Evolutionary conservation across 352 stramenopile species (phyloP), one percentile per base, ranked within the genome.

Genomic region (Aphanomyces astaci): DNA sequence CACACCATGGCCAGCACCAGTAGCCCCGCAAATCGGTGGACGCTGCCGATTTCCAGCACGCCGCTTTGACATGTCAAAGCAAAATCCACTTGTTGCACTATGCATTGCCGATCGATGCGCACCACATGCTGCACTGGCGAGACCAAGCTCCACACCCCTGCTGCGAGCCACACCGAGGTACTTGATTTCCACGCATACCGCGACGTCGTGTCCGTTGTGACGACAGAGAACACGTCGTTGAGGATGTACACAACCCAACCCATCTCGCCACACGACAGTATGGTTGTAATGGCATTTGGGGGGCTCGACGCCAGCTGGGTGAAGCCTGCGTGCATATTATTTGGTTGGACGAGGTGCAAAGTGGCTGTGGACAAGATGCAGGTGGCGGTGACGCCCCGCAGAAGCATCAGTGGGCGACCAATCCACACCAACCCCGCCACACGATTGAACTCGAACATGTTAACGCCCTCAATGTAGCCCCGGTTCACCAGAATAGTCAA

Each of bases 171-270:
- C 25, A 68, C 43, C 22, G 43, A 15, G 3, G 40, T 3, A 24
- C 22, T 68, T 43, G 39, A 46, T n/a, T 59, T 59, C 19, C 22
- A 22, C 4, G 51, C 24, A 30, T 59, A 59, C 25, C 25, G 13
- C 1, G 17, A 33, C 30, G 51, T 59, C 1, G n/a, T 19, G 15
- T 59, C 22, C 11, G 9, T 5, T 15, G 51, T 59, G 5, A 32
- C 27, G 25, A 59, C 19, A 11, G 40, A 68, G 22, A 68, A 68
- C 7, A 40, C 27, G 51, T 68, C 62, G 62, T 68, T 68, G 43
- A 68, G n/a, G 30, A 68, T 59, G 43, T 59, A 68, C 22, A 59
- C 62, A n/a, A 68, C 5, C 62, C 62, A 68, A 5, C 31, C 25
- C 2, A 31, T 51, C 32, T 68, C 62, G 11, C 62, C 62, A 9